Base-by-base conservation (phyloP, 331 rosid species). In the Pyrus hybrid region DNA sequence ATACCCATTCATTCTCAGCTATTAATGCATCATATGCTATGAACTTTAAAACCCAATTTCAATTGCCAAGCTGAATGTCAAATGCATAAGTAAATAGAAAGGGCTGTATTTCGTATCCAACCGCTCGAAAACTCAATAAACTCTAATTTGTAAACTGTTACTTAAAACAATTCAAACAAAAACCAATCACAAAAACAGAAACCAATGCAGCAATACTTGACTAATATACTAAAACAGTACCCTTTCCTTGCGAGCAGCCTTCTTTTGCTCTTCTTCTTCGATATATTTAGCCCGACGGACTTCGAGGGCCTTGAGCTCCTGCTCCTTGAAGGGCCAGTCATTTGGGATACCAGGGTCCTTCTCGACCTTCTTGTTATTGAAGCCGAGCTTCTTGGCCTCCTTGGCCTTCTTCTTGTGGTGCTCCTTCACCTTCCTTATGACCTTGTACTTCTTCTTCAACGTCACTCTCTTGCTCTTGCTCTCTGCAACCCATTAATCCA, bases 311-410 rank as follows among this genome's bases (percentile, higher is more conserved):
- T 91, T 87, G 26, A 93, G 91, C 86, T 93, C 98, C 76, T 91
- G 96, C 71, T 93, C 98, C 90, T 91, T 93, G 81, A 91, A 91
- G 11, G 97, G 97, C 97, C 97, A 94, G 72, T 91, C 98, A 73
- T 91, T 94, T 69, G 98, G 98, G 61, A 94, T 94, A 54, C 98
- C 98, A 0, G 98, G 98, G 75, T 94, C 98, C 79, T 94, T 94
- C 88, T 91, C 98, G 18, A 86, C 88, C 90, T 86, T 91, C 80
- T 88, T 90, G 2, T 85, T 71, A 35, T 75, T 80, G 75, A 88
- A 51, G 8, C 75, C 73, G 35, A 90, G 93, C 84, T 90, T 94
- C 66, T 94, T 94, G 5, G 97, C 98, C 71, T 91, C 98, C 80
- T 94, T 94, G 8, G 95, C 91, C 76, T 91, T 88, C 64, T 94